Base-by-base conservation (phyloP, 192 early-diverging fungal species). In the Rhizoclosmatium globosum region DNA sequence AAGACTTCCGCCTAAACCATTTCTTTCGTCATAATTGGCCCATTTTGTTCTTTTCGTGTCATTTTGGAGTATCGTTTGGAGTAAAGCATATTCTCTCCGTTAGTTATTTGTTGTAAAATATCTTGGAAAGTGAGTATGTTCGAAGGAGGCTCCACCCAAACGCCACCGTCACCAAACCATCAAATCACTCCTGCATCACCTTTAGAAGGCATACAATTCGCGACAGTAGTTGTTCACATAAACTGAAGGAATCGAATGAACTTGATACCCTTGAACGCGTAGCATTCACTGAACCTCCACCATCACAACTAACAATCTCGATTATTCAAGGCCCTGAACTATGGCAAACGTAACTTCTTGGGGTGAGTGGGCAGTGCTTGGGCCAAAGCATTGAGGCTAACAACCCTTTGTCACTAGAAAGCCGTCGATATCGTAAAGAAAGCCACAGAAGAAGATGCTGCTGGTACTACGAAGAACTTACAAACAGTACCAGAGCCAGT, bases 351-450 rank as follows among this genome's bases (percentile, higher is more conserved):
- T 83, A n/a, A 83, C 59, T 83, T 83, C 69, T 72, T 83, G 19
- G 82, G 66, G 78, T 82, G 59, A 9, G 50, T 53, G 6, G 50
- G 66, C 75, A 1, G 56, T 75, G 50, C 50, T 53, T 53, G 50
- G 50, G 50, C 31, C 31, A 31, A 31, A 31, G 17, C 13, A 66
- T 13, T 13, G 64, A 21, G 64, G 21, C 64, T 38, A 1, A 15
- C 31, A 11, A 38, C 13, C 31, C 38, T 65, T 38, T 38, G 19
- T 65, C 19, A 65, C 67, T 76, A 85, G 83, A 96, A 95, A 87
- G 97, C 95, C 4, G 91, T 98, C 45, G 95, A 96, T 58, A 94
- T 97, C 47, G 94, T 95, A 45, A 96, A 94, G 80, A 90, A 92
- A 78, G 97, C 97, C 15, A 97, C 94, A 0, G 94, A 97, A 60